A percentile compares a stretch with the other conserved stretches of the same genome.
These are phyloP conservation scores for Vitis riparia DNA, from an alignment of 164 flowering plant genomes.

Conservation along the genomic window DNA sequence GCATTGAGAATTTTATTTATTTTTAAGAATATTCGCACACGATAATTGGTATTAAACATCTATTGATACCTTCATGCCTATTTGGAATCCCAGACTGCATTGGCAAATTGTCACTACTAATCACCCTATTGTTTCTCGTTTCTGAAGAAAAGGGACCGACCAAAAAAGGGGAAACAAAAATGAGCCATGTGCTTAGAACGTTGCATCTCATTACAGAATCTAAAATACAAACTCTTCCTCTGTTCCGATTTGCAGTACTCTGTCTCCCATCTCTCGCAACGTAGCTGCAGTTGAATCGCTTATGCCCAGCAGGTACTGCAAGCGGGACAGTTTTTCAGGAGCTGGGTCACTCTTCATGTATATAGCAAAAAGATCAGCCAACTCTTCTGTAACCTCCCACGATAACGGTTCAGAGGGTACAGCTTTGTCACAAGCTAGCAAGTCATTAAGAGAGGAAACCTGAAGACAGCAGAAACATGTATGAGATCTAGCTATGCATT, in stretches of 20 bases:
- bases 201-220: neutral
- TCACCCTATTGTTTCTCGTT: neutral
- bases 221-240: constrained; percentile 81
- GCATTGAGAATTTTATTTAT: no score
- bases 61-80: neutral
- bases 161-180: neutral
- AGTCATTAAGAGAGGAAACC: constrained; percentile 87
- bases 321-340: constrained; percentile 68
- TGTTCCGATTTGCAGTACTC: constrained; percentile 23
- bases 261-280: constrained; percentile 49
- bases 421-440: constrained; percentile 96
- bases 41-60: no score
- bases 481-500: no score
- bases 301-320: constrained; percentile 80
- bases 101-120: neutral
- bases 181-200: constrained; percentile 3
- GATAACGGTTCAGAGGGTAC: constrained; percentile 72
- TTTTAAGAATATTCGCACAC: no score
- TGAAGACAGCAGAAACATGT: constrained; percentile 22
- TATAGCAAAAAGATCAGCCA: constrained; percentile 63
- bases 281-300: constrained; percentile 64
- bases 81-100: neutral
- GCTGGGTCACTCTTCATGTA: constrained; percentile 63
- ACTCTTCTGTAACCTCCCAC: constrained; percentile 88
- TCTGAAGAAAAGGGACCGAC: neutral